These are phyloP conservation scores for Dissophora globulifera DNA, from an alignment of 192 early-diverging fungal species.

Conservation along the genomic window DNA sequence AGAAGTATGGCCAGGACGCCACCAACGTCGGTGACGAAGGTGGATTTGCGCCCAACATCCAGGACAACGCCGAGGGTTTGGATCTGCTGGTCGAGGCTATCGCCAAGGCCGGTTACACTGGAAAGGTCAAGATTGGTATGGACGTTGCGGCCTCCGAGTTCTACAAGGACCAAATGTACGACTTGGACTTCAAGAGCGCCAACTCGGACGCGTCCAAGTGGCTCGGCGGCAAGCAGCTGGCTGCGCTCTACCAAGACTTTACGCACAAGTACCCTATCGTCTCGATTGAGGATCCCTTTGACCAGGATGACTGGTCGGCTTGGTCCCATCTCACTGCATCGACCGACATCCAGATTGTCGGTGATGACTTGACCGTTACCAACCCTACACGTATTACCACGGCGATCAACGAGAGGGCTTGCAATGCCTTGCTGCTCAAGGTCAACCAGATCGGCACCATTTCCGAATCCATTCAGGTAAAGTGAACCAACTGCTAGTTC, in stretches of 20 bases:
- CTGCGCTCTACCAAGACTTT: slow-evolving; percentile 84
- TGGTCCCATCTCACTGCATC: slow-evolving; percentile 81
- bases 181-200: slow-evolving; percentile 98
- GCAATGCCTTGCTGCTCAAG: slow-evolving; percentile 95
- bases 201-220: slow-evolving; percentile 78
- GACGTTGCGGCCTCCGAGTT: slow-evolving; percentile 98
- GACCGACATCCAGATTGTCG: slow-evolving; percentile 89
- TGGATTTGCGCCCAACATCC: slow-evolving; percentile 99
- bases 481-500: background rate
- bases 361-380: slow-evolving; percentile 98
- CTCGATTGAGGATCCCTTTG: slow-evolving; percentile 99
- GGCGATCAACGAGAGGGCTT: slow-evolving; percentile 93
- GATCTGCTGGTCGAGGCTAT: slow-evolving; percentile 92
- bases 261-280: slow-evolving; percentile 89
- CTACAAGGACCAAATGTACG: slow-evolving; percentile 95
- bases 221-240: slow-evolving; percentile 80
- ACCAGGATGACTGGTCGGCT: slow-evolving; percentile 98
- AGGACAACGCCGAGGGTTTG: slow-evolving; percentile 96
- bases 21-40: slow-evolving; percentile 99
- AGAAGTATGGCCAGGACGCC: slow-evolving; percentile 98
- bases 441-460: slow-evolving; percentile 99
- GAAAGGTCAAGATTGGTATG: slow-evolving; percentile 97
- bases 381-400: slow-evolving; percentile 92
- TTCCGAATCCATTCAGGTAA: slow-evolving; percentile 86
- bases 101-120: slow-evolving; percentile 93